These are phyloP conservation scores for Leishmania arabica DNA, from an alignment of 208 protist species.

Conservation along the genomic window DNA sequence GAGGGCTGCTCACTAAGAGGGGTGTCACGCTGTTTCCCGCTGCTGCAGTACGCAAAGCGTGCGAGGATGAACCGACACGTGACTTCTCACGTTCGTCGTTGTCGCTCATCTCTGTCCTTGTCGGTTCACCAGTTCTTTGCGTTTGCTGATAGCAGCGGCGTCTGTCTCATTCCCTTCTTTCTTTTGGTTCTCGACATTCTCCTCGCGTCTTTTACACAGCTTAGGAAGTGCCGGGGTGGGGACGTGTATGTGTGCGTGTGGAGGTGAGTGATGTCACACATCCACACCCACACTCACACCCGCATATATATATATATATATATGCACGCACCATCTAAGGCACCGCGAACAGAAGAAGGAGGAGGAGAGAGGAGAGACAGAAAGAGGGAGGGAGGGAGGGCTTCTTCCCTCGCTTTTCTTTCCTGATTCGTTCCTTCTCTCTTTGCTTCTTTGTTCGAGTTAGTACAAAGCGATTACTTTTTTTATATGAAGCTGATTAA, in stretches of 20 bases:
- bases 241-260: too few species aligned
- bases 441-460: not conserved
- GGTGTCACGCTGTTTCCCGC: not conserved
- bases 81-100: not conserved
- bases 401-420: not conserved
- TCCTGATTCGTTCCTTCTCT: constrained; percentile 2
- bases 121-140: not conserved
- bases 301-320: too few species aligned
- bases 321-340: not conserved
- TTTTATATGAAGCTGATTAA: not conserved
- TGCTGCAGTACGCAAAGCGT: not conserved
- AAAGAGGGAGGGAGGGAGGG: too few species aligned
- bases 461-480: not conserved
- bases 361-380: not conserved
- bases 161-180: not conserved
- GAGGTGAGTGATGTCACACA: not conserved
- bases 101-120: not conserved
- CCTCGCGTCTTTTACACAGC: constrained; percentile 5
- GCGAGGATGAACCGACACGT: not conserved
- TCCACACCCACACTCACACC: not conserved
- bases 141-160: not conserved
- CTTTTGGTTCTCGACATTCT: not conserved
- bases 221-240: constrained; percentile 7
- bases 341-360: not conserved
- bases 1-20: constrained; percentile 67